Conservation (phyloP, 2,329 filamentous ascomycete genomes). For the Cytospora schulzeri region DNA sequence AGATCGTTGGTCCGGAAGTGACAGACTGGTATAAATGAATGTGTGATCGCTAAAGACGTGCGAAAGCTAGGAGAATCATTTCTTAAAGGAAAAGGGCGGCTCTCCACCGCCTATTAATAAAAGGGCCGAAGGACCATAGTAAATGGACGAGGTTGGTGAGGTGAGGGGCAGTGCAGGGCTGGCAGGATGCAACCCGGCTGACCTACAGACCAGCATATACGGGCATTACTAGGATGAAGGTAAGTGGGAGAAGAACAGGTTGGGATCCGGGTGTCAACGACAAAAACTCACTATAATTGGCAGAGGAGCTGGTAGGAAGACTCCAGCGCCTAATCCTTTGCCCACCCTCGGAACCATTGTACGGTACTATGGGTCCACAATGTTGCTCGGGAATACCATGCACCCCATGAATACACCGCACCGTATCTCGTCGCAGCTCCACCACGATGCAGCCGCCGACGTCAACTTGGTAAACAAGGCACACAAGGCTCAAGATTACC, state of each 20-base stretch:
- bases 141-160: background rate
- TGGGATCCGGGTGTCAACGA: background rate
- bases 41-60: background rate
- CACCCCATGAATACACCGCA: background rate
- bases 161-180: background rate
- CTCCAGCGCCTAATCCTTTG: background rate
- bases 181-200: background rate
- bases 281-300: background rate
- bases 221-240: background rate
- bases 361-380: background rate
- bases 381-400: background rate
- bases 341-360: background rate
- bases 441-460: slow-evolving; percentile 1
- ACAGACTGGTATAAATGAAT: slow-evolving; percentile 9
- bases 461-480: background rate
- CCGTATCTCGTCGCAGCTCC: background rate
- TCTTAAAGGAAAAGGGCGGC: background rate
- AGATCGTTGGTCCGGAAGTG: slow-evolving; percentile 6
- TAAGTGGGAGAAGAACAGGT: background rate
- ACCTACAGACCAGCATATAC: background rate
- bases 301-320: background rate
- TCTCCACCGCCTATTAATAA: background rate
- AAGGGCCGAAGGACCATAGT: background rate
- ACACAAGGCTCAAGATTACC: background rate
- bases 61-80: background rate